Evolutionary conservation across 768 basidiomycete species (phyloP), one percentile per base, ranked within the genome.

Genomic region (Rhodocollybia butyracea): DNA sequence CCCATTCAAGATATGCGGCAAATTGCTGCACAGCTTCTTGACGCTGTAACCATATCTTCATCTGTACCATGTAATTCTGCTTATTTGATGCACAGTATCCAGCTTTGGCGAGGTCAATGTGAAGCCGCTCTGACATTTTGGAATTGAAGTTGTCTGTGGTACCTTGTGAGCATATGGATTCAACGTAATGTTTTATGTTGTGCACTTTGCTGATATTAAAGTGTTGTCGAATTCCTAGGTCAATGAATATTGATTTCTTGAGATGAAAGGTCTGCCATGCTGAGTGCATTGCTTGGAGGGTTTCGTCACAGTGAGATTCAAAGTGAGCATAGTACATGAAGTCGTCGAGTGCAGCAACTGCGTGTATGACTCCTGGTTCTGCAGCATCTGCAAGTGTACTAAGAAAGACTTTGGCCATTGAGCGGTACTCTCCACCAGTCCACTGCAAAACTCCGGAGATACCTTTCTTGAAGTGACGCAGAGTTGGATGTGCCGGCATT

Each of bases 51-150:
- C 66, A 70, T 1, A 24, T 34, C 0, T 63, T 60, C 73, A 75
- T 75, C 52, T 73, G 73, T 38, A 55, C 38, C 17, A 48, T 27
- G 41, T 57, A 61, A 19, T 63, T 47, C 10, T 58, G 30, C 40
- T 57, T 55, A 24, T 61, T 66, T 19, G 46, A 60, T 2, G 56
- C 57, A 31, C 53, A 17, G 30, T 60, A 60, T 2, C 62, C 59
- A 11, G 57, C 30, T 56, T 75, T 75, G 11, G 69, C 64, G 29
- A 61, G 67, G 57, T 73, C 60, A 31, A 72, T 73, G 38, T 74
- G 73, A 1, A 73, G 59, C 1, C 61, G 59, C 58, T 70, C 66
- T 0, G 64, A 60, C 0, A 52, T 22, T 52, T 70, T 68, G 1
- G 61, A 64, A 31, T 61, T 62, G 56, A 59, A 62, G 24, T 58